Percentiles rank a stretch among this genome's conserved stretches.
Conservation (phyloP, 371 early-diverging fungal genomes). For the Mucor lusitanicus region DNA sequence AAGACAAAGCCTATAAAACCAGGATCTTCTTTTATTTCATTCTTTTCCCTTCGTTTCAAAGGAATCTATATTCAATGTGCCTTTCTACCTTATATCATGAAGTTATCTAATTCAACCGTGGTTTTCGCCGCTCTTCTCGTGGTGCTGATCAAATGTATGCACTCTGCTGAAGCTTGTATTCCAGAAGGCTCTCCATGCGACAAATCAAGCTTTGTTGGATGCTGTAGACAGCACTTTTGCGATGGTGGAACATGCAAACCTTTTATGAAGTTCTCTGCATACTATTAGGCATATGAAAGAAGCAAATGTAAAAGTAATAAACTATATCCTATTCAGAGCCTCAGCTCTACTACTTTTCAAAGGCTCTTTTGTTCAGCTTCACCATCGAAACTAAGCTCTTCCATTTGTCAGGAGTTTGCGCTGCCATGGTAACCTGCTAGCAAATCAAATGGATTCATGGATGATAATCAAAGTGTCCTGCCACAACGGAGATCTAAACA, state of each 20-base stretch:
- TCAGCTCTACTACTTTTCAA: neutral
- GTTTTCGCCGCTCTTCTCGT: neutral
- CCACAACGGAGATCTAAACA: neutral
- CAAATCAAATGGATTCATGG: no score
- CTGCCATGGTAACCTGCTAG: no score
- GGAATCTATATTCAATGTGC: no score
- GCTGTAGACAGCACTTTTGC: neutral
- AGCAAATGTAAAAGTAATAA: neutral
- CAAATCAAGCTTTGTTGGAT: neutral
- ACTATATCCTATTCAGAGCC: neutral
- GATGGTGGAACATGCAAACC: neutral
- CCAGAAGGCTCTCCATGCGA: neutral
- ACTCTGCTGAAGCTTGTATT: neutral
- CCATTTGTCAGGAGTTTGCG: no score
- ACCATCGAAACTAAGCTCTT: neutral
- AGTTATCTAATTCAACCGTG: neutral
- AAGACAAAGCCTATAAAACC: no score
- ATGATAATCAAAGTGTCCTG: neutral
- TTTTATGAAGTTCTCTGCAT: neutral
- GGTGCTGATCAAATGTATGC: neutral
- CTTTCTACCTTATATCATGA: neutral
- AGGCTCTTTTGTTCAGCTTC: neutral
- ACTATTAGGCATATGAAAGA: neutral
- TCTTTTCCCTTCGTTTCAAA: no score
- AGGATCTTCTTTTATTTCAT: no score